Base-by-base conservation (phyloP, 164 flowering plant species). In the Magnolia kwangsiensis region DNA sequence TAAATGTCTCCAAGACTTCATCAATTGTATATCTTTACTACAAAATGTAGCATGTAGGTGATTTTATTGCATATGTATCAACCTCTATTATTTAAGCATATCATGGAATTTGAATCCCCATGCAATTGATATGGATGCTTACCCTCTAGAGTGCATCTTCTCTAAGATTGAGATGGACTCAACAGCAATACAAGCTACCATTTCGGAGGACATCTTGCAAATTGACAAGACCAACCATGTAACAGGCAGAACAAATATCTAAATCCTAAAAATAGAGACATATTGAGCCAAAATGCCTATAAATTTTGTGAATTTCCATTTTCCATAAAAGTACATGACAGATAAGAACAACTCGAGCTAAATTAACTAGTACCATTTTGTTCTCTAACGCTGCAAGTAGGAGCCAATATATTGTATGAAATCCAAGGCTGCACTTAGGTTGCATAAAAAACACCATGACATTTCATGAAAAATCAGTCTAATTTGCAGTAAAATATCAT, bases 171-270 rank as follows among this genome's bases (percentile, higher is more conserved):
- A 94, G 71, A 94, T 75, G 27, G 98, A 86, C 76, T 94, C 98
- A 63, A 88, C 98, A 20, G 97, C 97, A 77, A 94, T 94, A 75
- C 98, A 92, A 69, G 97, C 88, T 27, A 92, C 93, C 97, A 91
- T 94, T 85, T 89, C 93, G 16, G 92, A 76, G 10, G 95, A 85
- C 95, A 94, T 92, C 85, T 96, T 93, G 86, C 69, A 72, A 73
- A 79, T 24, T 69, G 59, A 80, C 37, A 67, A 21, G 59, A 74
- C 63, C 37, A 70, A 5, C 64, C 16, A 75, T 21, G 50, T 71
- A 59, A 74, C 50, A 20, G 18, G 14, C 11, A 27, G 24, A 65
- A 63, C 19, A 75, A 59, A n/a, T 31, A 68, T 11, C 49, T 18
- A n/a, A 70, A 18, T 7, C 45, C 55, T 50, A 70, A 49, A n/a